Base-by-base conservation (phyloP, 1,284 basidiomycete species). In the Tylopilus sp. region DNA sequence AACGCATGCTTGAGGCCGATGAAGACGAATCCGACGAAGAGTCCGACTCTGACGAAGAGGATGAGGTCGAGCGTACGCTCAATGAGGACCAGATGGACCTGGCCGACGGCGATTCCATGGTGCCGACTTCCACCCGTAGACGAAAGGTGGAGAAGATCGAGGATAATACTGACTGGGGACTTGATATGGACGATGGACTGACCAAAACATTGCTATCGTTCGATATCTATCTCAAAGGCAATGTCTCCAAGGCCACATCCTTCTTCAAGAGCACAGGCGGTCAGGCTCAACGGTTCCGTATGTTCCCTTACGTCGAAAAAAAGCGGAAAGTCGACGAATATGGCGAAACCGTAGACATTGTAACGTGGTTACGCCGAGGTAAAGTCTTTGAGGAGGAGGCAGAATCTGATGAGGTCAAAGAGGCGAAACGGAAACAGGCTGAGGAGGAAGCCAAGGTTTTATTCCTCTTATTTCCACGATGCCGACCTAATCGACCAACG, bases 271-370 rank as follows among this genome's bases (percentile, higher is more conserved):
- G 73, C 55, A 75, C 79, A 30, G 83, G 76, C 46, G 77, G 73
- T 26, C 84, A 83, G 59, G 75, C 75, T 34, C 88, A 84, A 61
- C 79, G 96, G 36, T 98, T 90, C 68, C 79, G 97, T 56, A 97
- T 98, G 90, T 99, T 98, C 71, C 97, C 97, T 0, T 93, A 93
- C 60, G 83, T 97, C 33, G 96, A 99, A 71, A 87, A 92, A 65
- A 94, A 90, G 61, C 76, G 92, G 55, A 77, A 87, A 56, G 89
- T 99, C 15, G 97, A 99, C 66, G 89, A 90, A 55, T 99, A 93
- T 66, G 97, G 97, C 2, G 97, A 99, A 74, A 89, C 86, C 6
- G 76, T 98, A 39, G 96, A 99, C 68, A 86, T 93, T 18, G 94
- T 84, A 28, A 89, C 92, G 78, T 97, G 95, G 95, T 65, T 96